phyloP scores from a whole-genome alignment of 306 rosid genomes.

The Urtica urens region DNA sequence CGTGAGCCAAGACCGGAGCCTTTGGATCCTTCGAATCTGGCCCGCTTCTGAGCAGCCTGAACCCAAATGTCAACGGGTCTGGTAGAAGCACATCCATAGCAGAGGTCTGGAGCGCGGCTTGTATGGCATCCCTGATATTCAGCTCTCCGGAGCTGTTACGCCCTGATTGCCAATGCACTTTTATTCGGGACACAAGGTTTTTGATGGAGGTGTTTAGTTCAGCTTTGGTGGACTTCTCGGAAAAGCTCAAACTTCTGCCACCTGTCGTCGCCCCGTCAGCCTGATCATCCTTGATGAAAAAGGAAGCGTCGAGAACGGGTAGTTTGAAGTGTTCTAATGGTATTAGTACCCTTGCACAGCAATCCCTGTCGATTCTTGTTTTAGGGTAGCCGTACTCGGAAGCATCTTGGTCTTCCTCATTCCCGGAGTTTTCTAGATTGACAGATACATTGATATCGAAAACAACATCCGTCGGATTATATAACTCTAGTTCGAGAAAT shows the following conservation, averaged over 20 bases:
- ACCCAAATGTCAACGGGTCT: constrained; percentile 87
- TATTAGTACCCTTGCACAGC: constrained; percentile 88
- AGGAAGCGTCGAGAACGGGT: constrained; percentile 85
- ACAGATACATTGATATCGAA: constrained; percentile 83
- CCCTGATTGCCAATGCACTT: constrained; percentile 87
- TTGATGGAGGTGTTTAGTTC: constrained; percentile 85
- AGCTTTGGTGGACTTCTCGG: constrained; percentile 69
- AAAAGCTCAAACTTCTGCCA: constrained; percentile 49
- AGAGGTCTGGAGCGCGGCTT: constrained; percentile 82
- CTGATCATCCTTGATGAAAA: constrained; percentile 53
- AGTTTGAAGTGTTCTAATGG: constrained; percentile 87
- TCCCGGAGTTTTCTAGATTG: constrained; percentile 52
- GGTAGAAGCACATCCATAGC: constrained; percentile 90
- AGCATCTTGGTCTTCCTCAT: constrained; percentile 45
- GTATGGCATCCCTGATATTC: constrained; percentile 84
- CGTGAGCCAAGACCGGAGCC: constrained; percentile 64
- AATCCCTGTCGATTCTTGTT: constrained; percentile 80
- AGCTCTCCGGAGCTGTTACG: constrained; percentile 77
- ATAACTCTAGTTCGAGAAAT: constrained; percentile 86
- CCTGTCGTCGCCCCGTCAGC: constrained; percentile 29
- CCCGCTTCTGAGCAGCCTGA: constrained; percentile 48
- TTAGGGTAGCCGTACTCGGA: constrained; percentile 67
- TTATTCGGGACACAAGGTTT: constrained; percentile 81
- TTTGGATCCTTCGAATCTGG: constrained; percentile 33
- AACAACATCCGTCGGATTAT: constrained; percentile 75